A percentile compares a stretch with the other conserved stretches of the same genome.
These are phyloP conservation scores for Rhynchosporium secalis DNA, from an alignment of 2,329 filamentous ascomycete species.

Conservation along the genomic window DNA sequence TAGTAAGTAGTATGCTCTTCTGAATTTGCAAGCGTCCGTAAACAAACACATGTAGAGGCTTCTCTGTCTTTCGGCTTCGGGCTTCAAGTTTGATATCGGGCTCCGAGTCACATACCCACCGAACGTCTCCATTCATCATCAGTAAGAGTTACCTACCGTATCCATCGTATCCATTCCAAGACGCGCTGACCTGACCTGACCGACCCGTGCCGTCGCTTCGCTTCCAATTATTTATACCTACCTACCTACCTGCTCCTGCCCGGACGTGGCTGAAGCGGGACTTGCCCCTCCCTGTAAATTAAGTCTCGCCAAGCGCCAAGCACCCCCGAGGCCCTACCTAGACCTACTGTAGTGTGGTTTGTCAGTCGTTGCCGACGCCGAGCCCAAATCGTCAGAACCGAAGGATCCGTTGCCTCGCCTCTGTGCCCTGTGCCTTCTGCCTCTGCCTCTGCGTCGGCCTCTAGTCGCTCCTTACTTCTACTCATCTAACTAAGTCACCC, in stretches of 20 bases:
- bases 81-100: neutral
- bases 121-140: neutral
- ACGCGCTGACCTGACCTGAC: neutral
- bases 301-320: slow-evolving; percentile 9
- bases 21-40: neutral
- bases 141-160: no score
- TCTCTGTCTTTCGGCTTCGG: neutral
- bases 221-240: neutral
- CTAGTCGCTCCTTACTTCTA: neutral
- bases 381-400: slow-evolving; percentile 16
- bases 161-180: no score
- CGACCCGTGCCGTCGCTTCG: neutral
- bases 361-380: neutral
- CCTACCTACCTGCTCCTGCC: neutral
- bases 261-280: slow-evolving; percentile 14
- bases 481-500: no score
- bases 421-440: neutral
- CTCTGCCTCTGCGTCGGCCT: neutral
- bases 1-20: no score
- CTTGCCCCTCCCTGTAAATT: slow-evolving; percentile 9
- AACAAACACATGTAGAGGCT: neutral
- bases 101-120: neutral
- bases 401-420: slow-evolving; percentile 5
- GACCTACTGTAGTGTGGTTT: neutral
- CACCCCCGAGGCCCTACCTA: neutral